A percentile compares a stretch with the other conserved stretches of the same genome.
These are phyloP conservation scores for Leccinum subgranulosum DNA, from an alignment of 768 basidiomycete species.

Conservation along the genomic window DNA sequence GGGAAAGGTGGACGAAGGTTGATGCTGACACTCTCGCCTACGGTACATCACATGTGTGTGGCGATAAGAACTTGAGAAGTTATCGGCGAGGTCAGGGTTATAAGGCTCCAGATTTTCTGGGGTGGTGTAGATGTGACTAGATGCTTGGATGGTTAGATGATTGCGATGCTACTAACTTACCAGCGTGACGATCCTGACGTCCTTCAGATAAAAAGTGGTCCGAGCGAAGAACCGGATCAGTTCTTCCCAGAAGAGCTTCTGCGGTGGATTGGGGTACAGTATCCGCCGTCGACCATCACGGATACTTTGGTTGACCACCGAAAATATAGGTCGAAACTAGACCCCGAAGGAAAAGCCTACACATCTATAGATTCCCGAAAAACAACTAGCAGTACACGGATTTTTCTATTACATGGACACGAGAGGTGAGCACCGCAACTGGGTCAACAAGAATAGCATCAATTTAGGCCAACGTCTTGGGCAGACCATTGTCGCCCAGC, in stretches of 20 bases:
- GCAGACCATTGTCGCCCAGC: conserved; percentile 66
- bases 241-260: background rate
- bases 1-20: background rate
- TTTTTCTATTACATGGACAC: background rate
- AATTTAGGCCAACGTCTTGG: conserved; percentile 46
- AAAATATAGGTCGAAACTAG: background rate
- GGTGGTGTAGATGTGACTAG: background rate
- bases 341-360: background rate
- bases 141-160: background rate
- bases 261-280: background rate
- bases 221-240: background rate
- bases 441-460: background rate
- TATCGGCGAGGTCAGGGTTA: background rate
- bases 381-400: conserved; percentile 5
- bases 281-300: background rate
- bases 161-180: background rate
- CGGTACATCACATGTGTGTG: too few species aligned
- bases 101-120: background rate
- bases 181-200: background rate
- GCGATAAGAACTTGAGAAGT: background rate
- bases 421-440: background rate
- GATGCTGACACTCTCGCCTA: too few species aligned
- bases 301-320: background rate
- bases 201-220: background rate
- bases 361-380: conserved; percentile 1